Percentiles rank a stretch among this genome's conserved stretches.
Evolutionary conservation across 768 basidiomycete species (phyloP).

Genomic region (Asterophora parasitica): DNA sequence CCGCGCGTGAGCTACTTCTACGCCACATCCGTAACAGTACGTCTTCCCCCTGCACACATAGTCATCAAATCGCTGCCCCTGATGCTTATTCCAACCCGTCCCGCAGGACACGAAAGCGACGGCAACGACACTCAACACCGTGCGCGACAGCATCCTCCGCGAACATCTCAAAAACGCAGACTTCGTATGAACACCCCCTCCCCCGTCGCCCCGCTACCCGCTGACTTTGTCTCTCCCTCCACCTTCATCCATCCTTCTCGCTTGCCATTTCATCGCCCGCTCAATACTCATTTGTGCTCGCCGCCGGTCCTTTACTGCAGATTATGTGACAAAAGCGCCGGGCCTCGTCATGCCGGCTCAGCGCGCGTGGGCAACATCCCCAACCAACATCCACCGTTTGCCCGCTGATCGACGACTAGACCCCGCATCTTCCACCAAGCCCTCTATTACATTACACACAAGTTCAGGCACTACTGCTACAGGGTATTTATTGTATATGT

Average conservation of each 20-base stretch:
- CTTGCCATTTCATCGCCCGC: no score
- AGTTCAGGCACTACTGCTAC: no score
- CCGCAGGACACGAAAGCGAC: constrained; percentile 53
- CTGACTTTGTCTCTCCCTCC: not conserved
- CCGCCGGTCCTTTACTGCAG: not conserved
- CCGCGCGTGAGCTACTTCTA: constrained; percentile 53
- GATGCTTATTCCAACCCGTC: not conserved
- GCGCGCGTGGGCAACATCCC: no score
- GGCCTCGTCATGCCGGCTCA: no score
- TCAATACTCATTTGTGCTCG: no score
- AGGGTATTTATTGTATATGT: no score
- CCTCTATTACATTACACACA: no score
- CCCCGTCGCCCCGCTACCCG: not conserved
- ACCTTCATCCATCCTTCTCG: not conserved
- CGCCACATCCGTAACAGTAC: constrained; percentile 55
- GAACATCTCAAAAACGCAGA: constrained; percentile 46
- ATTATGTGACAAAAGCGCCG: no score
- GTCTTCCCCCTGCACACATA: constrained; percentile 10
- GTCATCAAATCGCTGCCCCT: no score
- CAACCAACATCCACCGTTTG: no score
- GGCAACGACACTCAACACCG: constrained; percentile 45
- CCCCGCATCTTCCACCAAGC: no score
- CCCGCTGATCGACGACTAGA: no score
- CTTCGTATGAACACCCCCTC: constrained; percentile 11
- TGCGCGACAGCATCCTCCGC: constrained; percentile 51